Base-by-base conservation (phyloP, 768 basidiomycete genomes). In the Amanita fuliginea region DNA sequence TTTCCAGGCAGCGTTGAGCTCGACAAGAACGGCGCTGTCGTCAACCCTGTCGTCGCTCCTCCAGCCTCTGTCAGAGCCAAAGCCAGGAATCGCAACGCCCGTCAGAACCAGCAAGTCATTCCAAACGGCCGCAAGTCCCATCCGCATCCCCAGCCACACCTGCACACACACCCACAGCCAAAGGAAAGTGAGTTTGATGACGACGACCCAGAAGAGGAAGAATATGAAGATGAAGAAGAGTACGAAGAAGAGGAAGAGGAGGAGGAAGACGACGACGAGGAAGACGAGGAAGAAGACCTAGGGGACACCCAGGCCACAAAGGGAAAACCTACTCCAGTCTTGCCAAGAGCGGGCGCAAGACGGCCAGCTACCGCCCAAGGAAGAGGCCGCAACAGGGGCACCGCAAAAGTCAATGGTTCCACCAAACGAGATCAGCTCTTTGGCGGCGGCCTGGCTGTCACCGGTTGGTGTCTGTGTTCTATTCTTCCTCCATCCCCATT, bases 1-100 rank as follows among this genome's bases (percentile, higher is more conserved):
- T 98, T 98, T 72, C 96, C 96, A 33, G 96, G 96, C 52, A 91
- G 87, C 60, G 93, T 99, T 64, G 95, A 96, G 65, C 78, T 96
- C 51, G 92, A 96, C 74, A 86, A 90, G 71, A 85, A 88, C 61
- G 93, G 93, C 42, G 75, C 74, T 40, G 77, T 86, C 57, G 73
- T 84, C 51, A 62, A 59, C 34, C 49, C 67, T 28, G 62, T 66
- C 47, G 66, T 65, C 41, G 57, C 63, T 30, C 62, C 49, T 13
- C 41, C 49, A 35, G 42, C 32, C 16, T 50, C 49, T 14, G 49
- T 26, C n/a, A 50, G 40, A 41, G 49, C 32, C 19, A 50, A 50
- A 26, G 35, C 19, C 14, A 41, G 49, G 13, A 43, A 43, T 43
- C 49, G 33, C 30, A 33, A 50, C 34, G 2, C 11, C 8, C 34